These are phyloP conservation scores for Globisporangium yorkense DNA, from an alignment of 352 stramenopile species.

Conservation along the genomic window DNA sequence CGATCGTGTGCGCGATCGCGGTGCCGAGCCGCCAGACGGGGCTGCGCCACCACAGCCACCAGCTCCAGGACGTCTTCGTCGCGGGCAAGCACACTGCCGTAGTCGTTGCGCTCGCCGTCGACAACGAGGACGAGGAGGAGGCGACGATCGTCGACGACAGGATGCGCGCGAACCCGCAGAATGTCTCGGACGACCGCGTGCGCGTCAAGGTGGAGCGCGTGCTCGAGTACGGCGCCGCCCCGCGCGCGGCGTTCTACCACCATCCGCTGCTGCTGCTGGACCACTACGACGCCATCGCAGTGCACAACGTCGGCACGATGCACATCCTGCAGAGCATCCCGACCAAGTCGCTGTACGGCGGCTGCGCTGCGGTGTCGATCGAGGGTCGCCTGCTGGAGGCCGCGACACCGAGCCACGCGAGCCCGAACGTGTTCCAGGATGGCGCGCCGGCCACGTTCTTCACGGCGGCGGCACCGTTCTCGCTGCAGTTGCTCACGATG, in stretches of 20 bases:
- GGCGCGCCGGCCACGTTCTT: slow-evolving; percentile 28
- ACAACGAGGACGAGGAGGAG: slow-evolving; percentile 14
- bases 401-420: slow-evolving; percentile 8
- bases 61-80: slow-evolving; percentile 49
- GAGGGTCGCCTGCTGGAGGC: neutral
- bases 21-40: slow-evolving; percentile 31
- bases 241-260: slow-evolving; percentile 42
- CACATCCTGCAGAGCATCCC: slow-evolving; percentile 43
- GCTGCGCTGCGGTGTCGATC: slow-evolving; percentile 22
- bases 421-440: neutral
- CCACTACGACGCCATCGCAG: slow-evolving; percentile 41
- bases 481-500: slow-evolving; percentile 51
- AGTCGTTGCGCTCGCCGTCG: slow-evolving; percentile 36
- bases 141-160: slow-evolving; percentile 10
- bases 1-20: slow-evolving; percentile 27
- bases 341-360: slow-evolving; percentile 42
- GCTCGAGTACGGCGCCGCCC: slow-evolving; percentile 40
- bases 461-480: slow-evolving; percentile 34
- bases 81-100: slow-evolving; percentile 45
- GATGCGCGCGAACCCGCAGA: slow-evolving; percentile 20
- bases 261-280: slow-evolving; percentile 69
- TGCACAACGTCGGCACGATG: slow-evolving; percentile 64
- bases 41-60: slow-evolving; percentile 19
- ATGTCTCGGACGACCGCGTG: slow-evolving; percentile 33
- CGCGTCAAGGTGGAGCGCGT: slow-evolving; percentile 41